phyloP scores from a whole-genome alignment of 1,139 yeast genomes.

The Zygosaccharomyces pseudobailii region DNA sequence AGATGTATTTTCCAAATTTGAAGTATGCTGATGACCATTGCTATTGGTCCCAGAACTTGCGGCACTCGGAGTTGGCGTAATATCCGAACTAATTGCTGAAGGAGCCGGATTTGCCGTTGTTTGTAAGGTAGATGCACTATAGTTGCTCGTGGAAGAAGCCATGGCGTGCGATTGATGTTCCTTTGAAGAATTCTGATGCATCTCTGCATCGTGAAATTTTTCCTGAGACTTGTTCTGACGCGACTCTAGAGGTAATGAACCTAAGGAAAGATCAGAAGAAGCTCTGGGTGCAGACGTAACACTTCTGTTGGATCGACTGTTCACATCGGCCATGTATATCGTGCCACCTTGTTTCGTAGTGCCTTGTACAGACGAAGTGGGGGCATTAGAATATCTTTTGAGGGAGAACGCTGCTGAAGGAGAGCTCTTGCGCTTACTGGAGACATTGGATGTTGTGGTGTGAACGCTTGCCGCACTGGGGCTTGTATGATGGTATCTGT shows the following conservation, averaged over 20 bases:
- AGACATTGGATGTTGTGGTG: background rate
- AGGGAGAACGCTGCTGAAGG: conserved; percentile 9
- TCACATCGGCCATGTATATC: conserved; percentile 8
- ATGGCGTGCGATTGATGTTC: background rate
- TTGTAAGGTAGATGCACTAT: conserved; percentile 1
- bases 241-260: background rate
- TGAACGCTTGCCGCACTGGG: conserved; percentile 2
- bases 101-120: background rate
- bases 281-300: background rate
- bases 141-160: background rate
- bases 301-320: conserved; percentile 9
- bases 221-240: conserved; percentile 2
- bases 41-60: background rate
- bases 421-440: conserved; percentile 10
- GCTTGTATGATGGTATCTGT: conserved; percentile 1
- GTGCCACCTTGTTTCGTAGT: conserved; percentile 5
- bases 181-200: background rate
- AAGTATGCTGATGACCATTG: background rate
- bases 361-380: background rate
- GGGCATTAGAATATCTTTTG: conserved; percentile 9
- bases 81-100: background rate
- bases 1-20: background rate
- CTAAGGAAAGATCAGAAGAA: conserved; percentile 1
- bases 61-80: background rate
- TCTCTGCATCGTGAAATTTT: conserved; percentile 4